Base-by-base conservation (phyloP, 1,284 basidiomycete species). In the Ceratobasidium sp. region DNA sequence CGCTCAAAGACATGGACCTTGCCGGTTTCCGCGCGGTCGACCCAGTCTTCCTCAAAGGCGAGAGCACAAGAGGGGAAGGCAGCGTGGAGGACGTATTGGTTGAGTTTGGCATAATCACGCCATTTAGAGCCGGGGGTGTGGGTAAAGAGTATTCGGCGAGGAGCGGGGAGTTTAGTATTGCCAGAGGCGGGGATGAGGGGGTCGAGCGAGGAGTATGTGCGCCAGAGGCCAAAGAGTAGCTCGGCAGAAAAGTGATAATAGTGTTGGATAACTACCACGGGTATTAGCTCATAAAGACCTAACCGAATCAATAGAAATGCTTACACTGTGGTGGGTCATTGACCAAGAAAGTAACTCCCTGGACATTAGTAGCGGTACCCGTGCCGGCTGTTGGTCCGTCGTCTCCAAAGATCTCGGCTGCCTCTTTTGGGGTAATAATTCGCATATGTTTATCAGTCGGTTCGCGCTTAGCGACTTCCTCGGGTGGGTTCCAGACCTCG, bases 211-310 rank as follows among this genome's bases (percentile, higher is more conserved):
- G 94, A 90, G 83, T 96, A 96, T 0, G 94, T 91, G 26, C 94
- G 33, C 95, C 95, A 96, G 80, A 96, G 89, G 61, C 95, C 95
- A 79, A 95, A 94, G 85, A 94, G 92, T n/a, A 96, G 89, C 83
- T 97, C 96, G 5, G 95, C 95, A 40, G 93, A 91, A 89, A 93
- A 96, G 82, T 94, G 92, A 83, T 94, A 94, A 82, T 94, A 94
- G 83, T 94, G 93, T 0, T 90, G 91, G 79, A 95, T 88, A 84
- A 93, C 93, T 48, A 54, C 62, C 33, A 52, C 15, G 23, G 7
- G 40, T 5, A 61, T 81, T 26, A 82, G 68, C 54, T 46, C 13
- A 12, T 26, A 17, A 40, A 46, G 74, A 13, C 15, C 20, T 4
- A 61, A 26, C 44, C 65, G 28, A 38, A 9, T 67, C 68, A 48